Evolutionary conservation across 2,329 filamentous ascomycete species (phyloP), one percentile per base, ranked within the genome.

Genomic region (Arachnomyces sp.): DNA sequence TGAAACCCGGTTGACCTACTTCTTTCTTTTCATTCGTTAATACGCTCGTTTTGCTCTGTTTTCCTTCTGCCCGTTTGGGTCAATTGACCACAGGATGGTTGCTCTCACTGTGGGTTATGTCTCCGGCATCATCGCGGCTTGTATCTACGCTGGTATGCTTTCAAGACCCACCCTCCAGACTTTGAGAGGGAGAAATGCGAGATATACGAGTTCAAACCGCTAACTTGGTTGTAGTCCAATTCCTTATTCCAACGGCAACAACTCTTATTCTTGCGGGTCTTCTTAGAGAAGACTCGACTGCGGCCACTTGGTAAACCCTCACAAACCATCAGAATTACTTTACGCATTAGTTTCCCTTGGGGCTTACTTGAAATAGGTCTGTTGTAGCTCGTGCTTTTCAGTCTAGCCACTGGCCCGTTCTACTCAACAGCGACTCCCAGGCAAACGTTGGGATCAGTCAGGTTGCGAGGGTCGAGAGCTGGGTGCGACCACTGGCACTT

Each of bases 371-470:
- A 9, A 11, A 14, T 30, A 60, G 62, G 62, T 61, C 60, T 15
- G 60, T 66, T 28, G 54, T 66, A 13, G 54, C 51, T 4, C 51
- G 54, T 43, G 43, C 55, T 3, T 47, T 71, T 6, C 63, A 70
- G 36, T 52, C 53, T 18, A 66, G 67, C 1, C 51, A 60, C 33
- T 72, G 69, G 68, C 66, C 68, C 7, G 39, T 50, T 2, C 45
- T 71, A 7, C 60, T 73, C 8, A 47, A 52, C 9, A 53, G 63
- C 2, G 68, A 72, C 46, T 57, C 59, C 9, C 50, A 59, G 1
- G 48, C 53, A 5, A 54, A 47, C 2, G 43, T 44, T 7, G 58
- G 61, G 1, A 61, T 67, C 11, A 56, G 56, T 17, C 51, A 40
- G 15, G 36, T 46, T 15, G 47, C 61, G 28, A 38, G 43, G 8